phyloP scores from a whole-genome alignment of 257 asterid species.

The Mentha longifolia region DNA sequence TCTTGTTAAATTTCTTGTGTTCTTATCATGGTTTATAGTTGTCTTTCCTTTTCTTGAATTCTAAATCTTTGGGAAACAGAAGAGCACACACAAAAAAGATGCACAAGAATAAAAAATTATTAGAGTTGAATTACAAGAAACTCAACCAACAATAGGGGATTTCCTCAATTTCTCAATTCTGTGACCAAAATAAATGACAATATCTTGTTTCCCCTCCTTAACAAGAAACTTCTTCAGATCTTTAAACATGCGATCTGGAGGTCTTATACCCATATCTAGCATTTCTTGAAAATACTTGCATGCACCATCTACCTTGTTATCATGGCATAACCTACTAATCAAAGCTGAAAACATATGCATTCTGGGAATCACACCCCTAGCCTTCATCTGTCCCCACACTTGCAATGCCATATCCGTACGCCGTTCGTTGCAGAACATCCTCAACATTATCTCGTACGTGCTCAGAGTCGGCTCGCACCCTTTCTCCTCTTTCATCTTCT shows the following conservation, averaged over 20 bases:
- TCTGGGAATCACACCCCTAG: constrained; percentile 68
- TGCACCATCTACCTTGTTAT: constrained; percentile 44
- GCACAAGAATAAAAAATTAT: background rate
- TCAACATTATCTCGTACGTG: constrained; percentile 75
- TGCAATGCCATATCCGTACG: constrained; percentile 65
- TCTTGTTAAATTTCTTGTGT: background rate
- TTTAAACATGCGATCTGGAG: constrained; percentile 67
- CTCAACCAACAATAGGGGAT: constrained; percentile 45
- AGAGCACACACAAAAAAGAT: background rate
- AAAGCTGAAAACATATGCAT: constrained; percentile 76
- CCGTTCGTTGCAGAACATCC: constrained; percentile 76
- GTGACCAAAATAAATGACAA: constrained; percentile 42
- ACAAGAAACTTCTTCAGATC: constrained; percentile 60
- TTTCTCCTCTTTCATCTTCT: constrained; percentile 56
- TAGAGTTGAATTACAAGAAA: background rate
- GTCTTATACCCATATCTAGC: constrained; percentile 82
- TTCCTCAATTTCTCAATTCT: constrained; percentile 59
- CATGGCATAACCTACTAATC: constrained; percentile 61
- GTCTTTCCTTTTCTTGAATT: too few species aligned
- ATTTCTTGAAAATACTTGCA: background rate
- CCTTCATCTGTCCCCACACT: constrained; percentile 80
- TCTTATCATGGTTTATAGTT: background rate
- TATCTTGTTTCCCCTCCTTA: constrained; percentile 63
- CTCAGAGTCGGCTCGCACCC: constrained; percentile 70
- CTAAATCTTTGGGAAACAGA: too few species aligned